Conservation (phyloP, 2,329 filamentous ascomycete species). For the Microcyclosporella mali region DNA sequence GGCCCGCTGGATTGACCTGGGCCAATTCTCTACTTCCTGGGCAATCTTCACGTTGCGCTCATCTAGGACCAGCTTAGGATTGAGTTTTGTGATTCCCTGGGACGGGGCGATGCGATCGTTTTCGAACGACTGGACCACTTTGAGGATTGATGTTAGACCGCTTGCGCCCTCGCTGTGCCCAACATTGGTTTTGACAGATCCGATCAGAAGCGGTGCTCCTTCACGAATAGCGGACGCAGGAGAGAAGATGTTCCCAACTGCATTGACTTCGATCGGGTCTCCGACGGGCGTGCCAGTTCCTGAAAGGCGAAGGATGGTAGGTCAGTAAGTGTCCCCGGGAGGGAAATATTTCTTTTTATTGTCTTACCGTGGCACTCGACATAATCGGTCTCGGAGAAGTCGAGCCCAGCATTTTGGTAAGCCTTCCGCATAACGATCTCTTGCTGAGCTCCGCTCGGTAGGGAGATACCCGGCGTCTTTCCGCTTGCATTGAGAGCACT, state of each 20-base stretch:
- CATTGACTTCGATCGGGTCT: constrained; percentile 20
- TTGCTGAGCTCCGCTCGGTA: constrained; percentile 34
- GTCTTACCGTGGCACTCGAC: constrained; percentile 21
- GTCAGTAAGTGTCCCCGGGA: too few species aligned
- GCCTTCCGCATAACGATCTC: constrained; percentile 29
- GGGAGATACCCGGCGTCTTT: constrained; percentile 35
- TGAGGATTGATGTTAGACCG: constrained; percentile 8
- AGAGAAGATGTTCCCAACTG: too few species aligned
- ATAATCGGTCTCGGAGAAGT: constrained; percentile 11
- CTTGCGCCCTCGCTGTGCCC: constrained; percentile 11
- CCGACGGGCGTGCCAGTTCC: constrained; percentile 27
- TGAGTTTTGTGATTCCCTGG: constrained; percentile 20
- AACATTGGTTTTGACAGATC: constrained; percentile 10
- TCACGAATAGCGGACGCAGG: not conserved
- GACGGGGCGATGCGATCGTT: constrained; percentile 18
- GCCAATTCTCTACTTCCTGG: too few species aligned
- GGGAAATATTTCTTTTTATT: too few species aligned
- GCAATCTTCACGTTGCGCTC: not conserved
- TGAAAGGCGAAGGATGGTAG: too few species aligned
- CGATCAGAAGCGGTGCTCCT: constrained; percentile 1
- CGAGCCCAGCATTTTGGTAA: constrained; percentile 33
- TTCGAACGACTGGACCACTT: constrained; percentile 17
- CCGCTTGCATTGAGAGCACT: constrained; percentile 8
- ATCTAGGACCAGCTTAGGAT: constrained; percentile 23
- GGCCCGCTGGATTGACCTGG: not conserved